A percentile compares a stretch with the other conserved stretches of the same genome.
Conservation (phyloP, 1,139 yeast species). For the Kodamaea sp. region DNA sequence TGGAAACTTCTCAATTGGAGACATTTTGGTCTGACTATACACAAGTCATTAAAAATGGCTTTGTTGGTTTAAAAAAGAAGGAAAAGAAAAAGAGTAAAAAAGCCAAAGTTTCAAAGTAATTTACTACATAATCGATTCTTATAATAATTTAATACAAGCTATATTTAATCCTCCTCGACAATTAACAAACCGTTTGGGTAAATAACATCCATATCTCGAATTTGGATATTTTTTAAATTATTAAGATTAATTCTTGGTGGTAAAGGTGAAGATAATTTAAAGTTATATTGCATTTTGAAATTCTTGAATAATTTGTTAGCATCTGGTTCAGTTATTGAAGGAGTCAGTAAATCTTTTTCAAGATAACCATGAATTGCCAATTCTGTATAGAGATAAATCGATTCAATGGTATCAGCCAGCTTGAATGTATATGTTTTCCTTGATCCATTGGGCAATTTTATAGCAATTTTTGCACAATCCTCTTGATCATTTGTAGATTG, state of each 20-base stretch:
- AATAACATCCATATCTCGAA: conserved; percentile 30
- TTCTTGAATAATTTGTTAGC: conserved; percentile 20
- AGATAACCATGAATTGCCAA: conserved; percentile 30
- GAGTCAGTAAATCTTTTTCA: conserved; percentile 18
- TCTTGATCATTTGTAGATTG: conserved; percentile 22
- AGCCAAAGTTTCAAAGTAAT: conserved; percentile 27
- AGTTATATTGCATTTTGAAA: conserved; percentile 27
- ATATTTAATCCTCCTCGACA: conserved; percentile 26
- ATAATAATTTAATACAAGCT: conserved; percentile 2
- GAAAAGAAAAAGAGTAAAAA: conserved; percentile 58
- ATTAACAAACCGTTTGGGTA: conserved; percentile 45
- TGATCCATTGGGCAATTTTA: conserved; percentile 51
- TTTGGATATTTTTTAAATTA: conserved; percentile 18
- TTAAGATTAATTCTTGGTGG: conserved; percentile 37
- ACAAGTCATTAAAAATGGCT: conserved; percentile 58
- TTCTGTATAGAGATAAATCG: conserved; percentile 60
- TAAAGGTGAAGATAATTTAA: conserved; percentile 35
- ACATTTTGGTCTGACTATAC: conserved; percentile 69
- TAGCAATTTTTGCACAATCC: conserved; percentile 49
- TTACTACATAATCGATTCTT: background rate
- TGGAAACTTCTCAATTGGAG: conserved; percentile 53
- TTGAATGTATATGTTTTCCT: conserved; percentile 49
- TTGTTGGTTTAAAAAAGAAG: conserved; percentile 58
- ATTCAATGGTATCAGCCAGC: conserved; percentile 45
- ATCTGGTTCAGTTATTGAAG: conserved; percentile 17